Conservation (phyloP, 352 stramenopile species). For the Phytopythium chamaehyphon region DNA sequence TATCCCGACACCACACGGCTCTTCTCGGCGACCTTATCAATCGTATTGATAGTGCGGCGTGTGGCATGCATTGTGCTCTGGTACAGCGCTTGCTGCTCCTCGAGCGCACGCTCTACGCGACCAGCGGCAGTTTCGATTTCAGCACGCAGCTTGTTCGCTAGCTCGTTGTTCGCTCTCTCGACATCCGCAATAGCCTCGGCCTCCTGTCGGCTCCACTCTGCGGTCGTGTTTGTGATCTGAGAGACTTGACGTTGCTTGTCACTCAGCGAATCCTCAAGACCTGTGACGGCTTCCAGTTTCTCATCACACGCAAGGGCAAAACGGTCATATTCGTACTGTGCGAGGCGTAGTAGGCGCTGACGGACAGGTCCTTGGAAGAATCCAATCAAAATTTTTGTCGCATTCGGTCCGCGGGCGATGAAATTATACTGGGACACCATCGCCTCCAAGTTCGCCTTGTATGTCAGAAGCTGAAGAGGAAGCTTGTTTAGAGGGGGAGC, state of each 20-base stretch:
- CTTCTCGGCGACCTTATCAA: conserved; percentile 62
- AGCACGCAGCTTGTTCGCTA: conserved; percentile 31
- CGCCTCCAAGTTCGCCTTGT: conserved; percentile 76
- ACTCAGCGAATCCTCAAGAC: conserved; percentile 46
- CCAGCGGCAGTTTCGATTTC: conserved; percentile 33
- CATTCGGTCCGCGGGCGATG: conserved; percentile 49
- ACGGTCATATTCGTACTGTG: conserved; percentile 53
- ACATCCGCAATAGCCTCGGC: conserved; percentile 40
- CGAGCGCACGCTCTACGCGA: conserved; percentile 44
- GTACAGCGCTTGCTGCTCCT: conserved; percentile 62
- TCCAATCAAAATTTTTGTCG: conserved; percentile 40
- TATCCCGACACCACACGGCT: conserved; percentile 65
- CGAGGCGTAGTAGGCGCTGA: conserved; percentile 37
- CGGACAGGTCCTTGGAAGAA: conserved; percentile 59
- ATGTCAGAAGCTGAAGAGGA: conserved; percentile 64
- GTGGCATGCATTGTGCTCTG: conserved; percentile 77
- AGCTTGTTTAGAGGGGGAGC: conserved; percentile 38
- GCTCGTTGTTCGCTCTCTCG: conserved; percentile 33
- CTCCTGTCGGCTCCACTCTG: conserved; percentile 48
- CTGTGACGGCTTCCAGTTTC: conserved; percentile 41
- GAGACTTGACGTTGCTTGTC: conserved; percentile 42
- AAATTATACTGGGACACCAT: conserved; percentile 82
- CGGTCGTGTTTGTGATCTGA: conserved; percentile 39
- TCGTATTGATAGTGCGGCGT: conserved; percentile 70
- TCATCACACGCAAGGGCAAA: conserved; percentile 49